Evolutionary conservation across 768 basidiomycete genomes (phyloP).

Genomic region (Tulasnella sp.): DNA sequence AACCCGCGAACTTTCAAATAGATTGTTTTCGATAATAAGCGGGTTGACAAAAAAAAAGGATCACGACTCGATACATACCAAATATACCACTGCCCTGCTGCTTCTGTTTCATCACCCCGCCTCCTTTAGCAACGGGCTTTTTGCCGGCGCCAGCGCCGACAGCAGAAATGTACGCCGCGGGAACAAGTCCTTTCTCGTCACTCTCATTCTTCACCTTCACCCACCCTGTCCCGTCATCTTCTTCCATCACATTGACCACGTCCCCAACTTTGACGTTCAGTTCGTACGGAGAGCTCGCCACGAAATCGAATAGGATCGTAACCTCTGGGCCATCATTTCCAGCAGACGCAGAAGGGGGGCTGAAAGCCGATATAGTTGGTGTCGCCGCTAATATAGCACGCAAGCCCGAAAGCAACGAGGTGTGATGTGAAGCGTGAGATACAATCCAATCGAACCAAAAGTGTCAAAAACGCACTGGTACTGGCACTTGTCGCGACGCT

Average conservation of each 20-base stretch:
- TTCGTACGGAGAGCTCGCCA: slow-evolving; percentile 67
- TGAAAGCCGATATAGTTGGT: slow-evolving; percentile 50
- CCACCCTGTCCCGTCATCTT: slow-evolving; percentile 83
- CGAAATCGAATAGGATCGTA: slow-evolving; percentile 64
- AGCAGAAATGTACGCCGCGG: slow-evolving; percentile 65
- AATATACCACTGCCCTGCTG: slow-evolving; percentile 33
- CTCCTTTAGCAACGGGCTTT: neutral
- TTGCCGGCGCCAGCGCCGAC: slow-evolving; percentile 22
- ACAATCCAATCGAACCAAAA: no score
- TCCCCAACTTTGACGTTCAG: slow-evolving; percentile 55
- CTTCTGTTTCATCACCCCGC: slow-evolving; percentile 27
- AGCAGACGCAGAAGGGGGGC: neutral
- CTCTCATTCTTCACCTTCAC: slow-evolving; percentile 54
- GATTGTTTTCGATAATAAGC: neutral
- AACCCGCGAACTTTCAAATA: slow-evolving; percentile 55
- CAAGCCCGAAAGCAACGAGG: no score
- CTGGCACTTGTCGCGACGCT: neutral
- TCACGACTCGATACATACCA: slow-evolving; percentile 35
- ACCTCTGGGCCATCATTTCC: slow-evolving; percentile 32
- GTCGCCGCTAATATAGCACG: slow-evolving; percentile 13
- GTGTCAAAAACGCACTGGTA: no score
- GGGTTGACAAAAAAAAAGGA: neutral
- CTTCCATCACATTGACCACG: slow-evolving; percentile 56
- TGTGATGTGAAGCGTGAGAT: no score
- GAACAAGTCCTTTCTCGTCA: slow-evolving; percentile 63